Base-by-base conservation (phyloP, 495 filamentous ascomycete species). In the Trichoderma gamsii region DNA sequence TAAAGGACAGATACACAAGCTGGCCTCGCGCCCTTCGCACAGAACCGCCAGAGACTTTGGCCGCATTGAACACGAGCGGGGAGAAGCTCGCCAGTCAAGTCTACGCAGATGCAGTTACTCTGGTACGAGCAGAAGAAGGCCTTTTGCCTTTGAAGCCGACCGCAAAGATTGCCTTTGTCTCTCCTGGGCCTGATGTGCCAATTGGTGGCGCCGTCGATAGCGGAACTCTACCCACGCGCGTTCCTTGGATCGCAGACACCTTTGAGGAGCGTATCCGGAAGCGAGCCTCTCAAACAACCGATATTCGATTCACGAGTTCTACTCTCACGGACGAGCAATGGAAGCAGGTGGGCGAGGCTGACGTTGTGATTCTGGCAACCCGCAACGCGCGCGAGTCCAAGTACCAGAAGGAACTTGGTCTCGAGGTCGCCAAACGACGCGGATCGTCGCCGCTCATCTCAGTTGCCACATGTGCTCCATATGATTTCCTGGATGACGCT, bases 1-100 rank as follows among this genome's bases (percentile, higher is more conserved):
- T 67, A 3, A 64, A 68, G 41, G 67, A 68, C 11, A 68, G 59
- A 68, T 63, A 68, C 13, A 61, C 56, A 21, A 61, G 29, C 56
- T 61, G 56, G 56, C 23, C 27, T 11, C 3, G 27, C 15, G 56
- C 56, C 16, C 56, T 61, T 25, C 56, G 29, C 25, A 25, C 56
- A 27, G 56, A 61, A 21, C 56, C 56, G 18, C 56, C 56, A 32
- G 56, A 29, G 56, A 32, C 56, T 12, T 18, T 61, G 13, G 56
- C 12, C 9, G 56, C 56, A 13, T 29, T 61, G 9, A 61, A 61
- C 27, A 25, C 35, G 27, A 61, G 56, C 3, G 56, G 56, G 35
- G 27, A 61, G 25, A 61, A 61, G 56, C 56, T 61, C 12, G 56
- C 56, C 16, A 23, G 16, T 18, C 23, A 61, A 16, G 56, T 61